Conservation (phyloP, 305 asterid genomes). For the Fraxinus sp. region DNA sequence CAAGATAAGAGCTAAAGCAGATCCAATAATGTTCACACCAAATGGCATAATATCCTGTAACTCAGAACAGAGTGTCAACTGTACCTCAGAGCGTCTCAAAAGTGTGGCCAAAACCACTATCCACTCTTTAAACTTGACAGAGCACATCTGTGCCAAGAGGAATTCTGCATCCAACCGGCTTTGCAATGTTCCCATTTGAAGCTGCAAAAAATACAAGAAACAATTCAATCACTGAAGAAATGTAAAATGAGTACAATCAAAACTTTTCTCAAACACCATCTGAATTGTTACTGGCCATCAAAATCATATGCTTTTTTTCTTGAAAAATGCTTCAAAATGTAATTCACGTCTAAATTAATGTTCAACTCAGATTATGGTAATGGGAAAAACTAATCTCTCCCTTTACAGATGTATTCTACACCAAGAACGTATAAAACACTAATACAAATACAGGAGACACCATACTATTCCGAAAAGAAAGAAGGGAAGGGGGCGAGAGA, state of each 20-base stretch:
- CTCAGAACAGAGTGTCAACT: slow-evolving; percentile 4
- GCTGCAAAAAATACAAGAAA: slow-evolving; percentile 47
- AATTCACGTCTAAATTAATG: background rate
- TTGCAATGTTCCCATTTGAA: slow-evolving; percentile 90
- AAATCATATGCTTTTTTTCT: background rate
- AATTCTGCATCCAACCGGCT: slow-evolving; percentile 97
- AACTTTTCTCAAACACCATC: background rate
- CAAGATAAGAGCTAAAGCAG: background rate
- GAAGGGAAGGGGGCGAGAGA: background rate
- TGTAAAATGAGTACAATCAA: background rate
- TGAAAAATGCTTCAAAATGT: background rate
- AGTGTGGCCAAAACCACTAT: slow-evolving; percentile 94
- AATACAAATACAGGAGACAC: background rate
- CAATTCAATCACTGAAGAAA: background rate
- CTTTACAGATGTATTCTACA: background rate
- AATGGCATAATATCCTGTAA: background rate
- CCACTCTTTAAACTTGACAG: slow-evolving; percentile 99
- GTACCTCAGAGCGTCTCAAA: slow-evolving; percentile 94
- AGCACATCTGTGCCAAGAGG: slow-evolving; percentile 95
- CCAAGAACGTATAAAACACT: background rate
- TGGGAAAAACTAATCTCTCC: background rate
- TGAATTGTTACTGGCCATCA: background rate
- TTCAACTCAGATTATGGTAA: background rate
- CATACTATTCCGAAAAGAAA: background rate
- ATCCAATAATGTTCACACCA: background rate